Evolutionary conservation across 2,329 filamentous ascomycete genomes (phyloP).

Genomic region (Tolypocladium sp.): DNA sequence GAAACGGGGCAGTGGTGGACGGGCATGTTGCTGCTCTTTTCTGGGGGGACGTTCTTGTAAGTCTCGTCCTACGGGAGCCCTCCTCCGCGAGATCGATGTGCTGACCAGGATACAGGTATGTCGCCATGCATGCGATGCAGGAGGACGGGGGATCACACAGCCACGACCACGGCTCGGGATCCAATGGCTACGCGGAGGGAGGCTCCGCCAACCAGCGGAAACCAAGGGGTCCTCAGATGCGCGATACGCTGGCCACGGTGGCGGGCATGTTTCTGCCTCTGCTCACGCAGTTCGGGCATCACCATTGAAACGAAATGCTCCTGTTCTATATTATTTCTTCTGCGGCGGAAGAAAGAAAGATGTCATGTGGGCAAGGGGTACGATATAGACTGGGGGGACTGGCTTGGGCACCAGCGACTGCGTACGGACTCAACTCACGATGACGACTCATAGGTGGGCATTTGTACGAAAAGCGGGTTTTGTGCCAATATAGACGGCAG

Average conservation of each 20-base stretch:
- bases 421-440: neutral
- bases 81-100: neutral
- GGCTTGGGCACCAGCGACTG: neutral
- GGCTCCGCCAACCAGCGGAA: constrained; percentile 35
- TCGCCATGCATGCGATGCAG: constrained; percentile 98
- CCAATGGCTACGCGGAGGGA: constrained; percentile 47
- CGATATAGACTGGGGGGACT: neutral
- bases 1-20: constrained; percentile 75
- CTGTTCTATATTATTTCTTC: neutral
- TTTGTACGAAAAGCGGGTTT: neutral
- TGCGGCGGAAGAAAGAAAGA: neutral
- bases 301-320: constrained; percentile 32
- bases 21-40: constrained; percentile 88
- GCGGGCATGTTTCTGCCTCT: constrained; percentile 71
- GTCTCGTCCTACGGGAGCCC: constrained; percentile 18
- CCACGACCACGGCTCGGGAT: constrained; percentile 38
- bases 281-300: constrained; percentile 69
- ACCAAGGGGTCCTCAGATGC: constrained; percentile 48
- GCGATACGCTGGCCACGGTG: constrained; percentile 62
- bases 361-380: neutral
- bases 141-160: constrained; percentile 49
- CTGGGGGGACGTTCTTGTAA: constrained; percentile 89
- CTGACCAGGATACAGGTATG: constrained; percentile 52
- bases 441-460: neutral
- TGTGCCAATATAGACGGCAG: no score